Percentiles rank a stretch among this genome's conserved stretches.
phyloP scores from a whole-genome alignment of 768 basidiomycete genomes.

The Atractiella rhizophila region DNA sequence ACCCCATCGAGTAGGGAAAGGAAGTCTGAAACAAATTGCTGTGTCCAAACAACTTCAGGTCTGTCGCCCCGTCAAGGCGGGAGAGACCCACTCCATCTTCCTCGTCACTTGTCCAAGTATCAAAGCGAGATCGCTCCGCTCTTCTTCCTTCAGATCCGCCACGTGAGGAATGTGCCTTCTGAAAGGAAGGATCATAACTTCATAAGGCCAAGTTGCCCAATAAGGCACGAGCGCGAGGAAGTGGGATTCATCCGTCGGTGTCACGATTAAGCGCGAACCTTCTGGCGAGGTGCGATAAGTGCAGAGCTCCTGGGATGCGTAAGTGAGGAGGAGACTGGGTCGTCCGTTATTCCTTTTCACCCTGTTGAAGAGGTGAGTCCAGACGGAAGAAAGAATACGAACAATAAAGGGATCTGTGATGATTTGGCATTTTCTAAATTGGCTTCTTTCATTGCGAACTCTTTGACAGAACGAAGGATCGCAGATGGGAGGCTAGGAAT shows the following conservation, averaged over 20 bases:
- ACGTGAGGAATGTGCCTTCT: slow-evolving; percentile 54
- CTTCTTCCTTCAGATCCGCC: slow-evolving; percentile 32
- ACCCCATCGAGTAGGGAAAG: slow-evolving; percentile 84
- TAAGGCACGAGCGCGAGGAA: slow-evolving; percentile 74
- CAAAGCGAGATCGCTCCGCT: slow-evolving; percentile 39
- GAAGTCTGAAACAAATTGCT: slow-evolving; percentile 55
- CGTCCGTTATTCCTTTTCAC: too few species aligned
- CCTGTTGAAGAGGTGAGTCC: neutral
- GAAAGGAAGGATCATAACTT: slow-evolving; percentile 28
- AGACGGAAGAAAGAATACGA: too few species aligned
- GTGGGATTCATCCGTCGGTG: slow-evolving; percentile 44
- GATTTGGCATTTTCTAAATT: neutral
- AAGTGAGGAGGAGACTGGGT: slow-evolving; percentile 16
- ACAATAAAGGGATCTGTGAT: neutral
- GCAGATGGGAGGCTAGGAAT: slow-evolving; percentile 37
- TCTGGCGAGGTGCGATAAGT: slow-evolving; percentile 18
- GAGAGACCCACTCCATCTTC: too few species aligned
- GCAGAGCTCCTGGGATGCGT: slow-evolving; percentile 23
- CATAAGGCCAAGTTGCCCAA: slow-evolving; percentile 92
- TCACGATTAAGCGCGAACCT: slow-evolving; percentile 42
- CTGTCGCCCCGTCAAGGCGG: slow-evolving; percentile 15
- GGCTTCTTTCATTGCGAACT: slow-evolving; percentile 1
- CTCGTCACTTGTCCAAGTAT: slow-evolving; percentile 27
- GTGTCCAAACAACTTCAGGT: too few species aligned
- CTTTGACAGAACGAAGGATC: slow-evolving; percentile 9